These are phyloP conservation scores for Platanthera guangdongensis DNA, from an alignment of 106 monocot genomes.

Conservation along the genomic window DNA sequence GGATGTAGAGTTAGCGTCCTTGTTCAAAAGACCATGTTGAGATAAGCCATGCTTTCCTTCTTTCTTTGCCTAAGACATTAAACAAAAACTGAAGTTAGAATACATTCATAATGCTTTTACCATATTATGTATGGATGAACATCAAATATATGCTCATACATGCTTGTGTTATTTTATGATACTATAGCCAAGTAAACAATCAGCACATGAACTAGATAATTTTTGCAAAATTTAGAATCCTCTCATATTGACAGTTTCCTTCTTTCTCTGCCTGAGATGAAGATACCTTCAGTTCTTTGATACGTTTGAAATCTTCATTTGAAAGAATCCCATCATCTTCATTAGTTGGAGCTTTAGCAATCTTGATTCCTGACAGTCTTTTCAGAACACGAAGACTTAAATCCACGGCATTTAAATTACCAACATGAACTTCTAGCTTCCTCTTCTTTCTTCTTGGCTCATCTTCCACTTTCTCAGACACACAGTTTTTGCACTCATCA, in stretches of 20 bases:
- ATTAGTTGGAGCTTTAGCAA: slow-evolving; percentile 13
- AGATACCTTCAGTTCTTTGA: slow-evolving; percentile 75
- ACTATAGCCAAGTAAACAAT: slow-evolving; percentile 1
- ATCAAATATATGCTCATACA: background rate
- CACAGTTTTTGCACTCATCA: slow-evolving; percentile 20
- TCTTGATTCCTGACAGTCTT: slow-evolving; percentile 48
- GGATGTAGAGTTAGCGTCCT: slow-evolving; percentile 30
- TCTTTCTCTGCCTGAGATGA: background rate
- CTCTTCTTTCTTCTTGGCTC: slow-evolving; percentile 44
- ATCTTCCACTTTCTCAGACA: slow-evolving; percentile 13
- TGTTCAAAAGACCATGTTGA: slow-evolving; percentile 56
- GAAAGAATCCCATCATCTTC: slow-evolving; percentile 62
- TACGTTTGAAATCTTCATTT: slow-evolving; percentile 86
- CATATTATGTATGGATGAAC: background rate
- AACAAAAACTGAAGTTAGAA: background rate
- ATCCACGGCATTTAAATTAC: slow-evolving; percentile 46
- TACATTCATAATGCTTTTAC: background rate
- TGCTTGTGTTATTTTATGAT: background rate
- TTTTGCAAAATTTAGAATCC: background rate
- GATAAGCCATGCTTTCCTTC: slow-evolving; percentile 52
- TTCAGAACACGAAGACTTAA: slow-evolving; percentile 73
- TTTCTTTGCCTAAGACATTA: slow-evolving; percentile 53
- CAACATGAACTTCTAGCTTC: slow-evolving; percentile 48
- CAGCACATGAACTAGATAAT: background rate
- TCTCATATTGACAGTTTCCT: background rate